Conservation (phyloP, 139 green algal species). For the Micractinium sp. region DNA sequence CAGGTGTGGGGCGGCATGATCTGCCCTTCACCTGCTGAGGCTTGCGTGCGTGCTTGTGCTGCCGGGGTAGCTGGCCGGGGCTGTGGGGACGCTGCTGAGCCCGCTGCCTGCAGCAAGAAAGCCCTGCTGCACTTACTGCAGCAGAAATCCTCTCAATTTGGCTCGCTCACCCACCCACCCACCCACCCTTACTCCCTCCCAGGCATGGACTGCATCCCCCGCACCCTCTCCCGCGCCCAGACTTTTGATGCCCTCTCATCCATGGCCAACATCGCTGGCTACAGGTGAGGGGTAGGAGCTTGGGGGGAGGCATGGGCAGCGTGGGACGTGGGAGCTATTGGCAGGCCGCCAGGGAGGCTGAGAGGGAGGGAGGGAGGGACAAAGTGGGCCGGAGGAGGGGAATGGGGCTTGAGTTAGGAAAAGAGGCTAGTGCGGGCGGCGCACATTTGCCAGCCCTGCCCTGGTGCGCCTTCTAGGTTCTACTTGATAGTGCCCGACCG, state of each 20-base stretch:
- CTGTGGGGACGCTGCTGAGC: no score
- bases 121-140: background rate
- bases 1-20: no score
- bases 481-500: no score
- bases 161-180: background rate
- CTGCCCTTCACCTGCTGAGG: no score
- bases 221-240: slow-evolving; percentile 79
- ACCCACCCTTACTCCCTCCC: background rate
- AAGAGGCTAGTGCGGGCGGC: no score
- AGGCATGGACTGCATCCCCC: slow-evolving; percentile 92
- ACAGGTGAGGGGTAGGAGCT: slow-evolving; percentile 48
- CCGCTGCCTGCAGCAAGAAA: no score
- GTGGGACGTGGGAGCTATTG: background rate
- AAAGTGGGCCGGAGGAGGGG: background rate
- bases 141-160: no score
- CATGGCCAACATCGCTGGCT: slow-evolving; percentile 89
- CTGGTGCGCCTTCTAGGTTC: background rate
- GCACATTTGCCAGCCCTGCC: background rate
- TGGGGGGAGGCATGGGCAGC: background rate
- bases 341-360: background rate
- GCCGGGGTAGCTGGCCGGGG: background rate
- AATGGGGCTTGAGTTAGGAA: no score
- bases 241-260: slow-evolving; percentile 85
- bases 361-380: background rate
- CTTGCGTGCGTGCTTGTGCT: background rate